Base-by-base conservation (phyloP, 345 rosid species). In the Trapa incisa region DNA sequence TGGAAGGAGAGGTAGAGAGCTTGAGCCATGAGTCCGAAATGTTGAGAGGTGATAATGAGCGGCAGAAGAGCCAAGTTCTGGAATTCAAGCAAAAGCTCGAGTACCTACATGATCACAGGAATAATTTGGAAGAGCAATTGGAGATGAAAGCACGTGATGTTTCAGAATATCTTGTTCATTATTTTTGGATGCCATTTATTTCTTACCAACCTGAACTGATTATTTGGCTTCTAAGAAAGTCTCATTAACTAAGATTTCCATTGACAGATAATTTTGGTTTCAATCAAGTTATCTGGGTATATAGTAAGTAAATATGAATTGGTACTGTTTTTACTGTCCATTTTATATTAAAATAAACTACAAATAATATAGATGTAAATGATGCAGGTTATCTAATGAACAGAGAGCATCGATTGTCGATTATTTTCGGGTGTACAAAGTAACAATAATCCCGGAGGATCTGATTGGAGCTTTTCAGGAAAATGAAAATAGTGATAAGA, bases 191-290 rank as follows among this genome's bases (percentile, higher is more conserved):
- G 5, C 22, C 33, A 17, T n/a, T n/a, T 6, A 17, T 53, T 33
- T 17, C 33, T 53, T 17, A 53, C 33, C 6, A 32, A 57, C n/a
- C n/a, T n/a, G n/a, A n/a, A n/a, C n/a, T n/a, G 8, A 39, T 65
- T 43, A 42, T 7, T 57, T 37, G n/a, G 39, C 68, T 50, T 22
- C 61, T 16, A 42, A 37, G 63, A 36, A 2, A 3, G 64, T 42
- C 11, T 65, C 37, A 14, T 47, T 61, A 47, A 33, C 13, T 17
- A 11, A 13, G 12, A 32, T 10, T 58, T 72, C 61, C 61, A 15
- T 22, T 36, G 29, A 87, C 85, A 88, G 98, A 85, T 80, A 97
- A 88, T 74, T 89, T 89, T 84, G 96, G 98, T 75, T 89, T 92
- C 76, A 79, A 72, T 71, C 97, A 92, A 71, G 81, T 92, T 45